phyloP scores from a whole-genome alignment of 352 stramenopile species.

The Phytophthora uliginosa region DNA sequence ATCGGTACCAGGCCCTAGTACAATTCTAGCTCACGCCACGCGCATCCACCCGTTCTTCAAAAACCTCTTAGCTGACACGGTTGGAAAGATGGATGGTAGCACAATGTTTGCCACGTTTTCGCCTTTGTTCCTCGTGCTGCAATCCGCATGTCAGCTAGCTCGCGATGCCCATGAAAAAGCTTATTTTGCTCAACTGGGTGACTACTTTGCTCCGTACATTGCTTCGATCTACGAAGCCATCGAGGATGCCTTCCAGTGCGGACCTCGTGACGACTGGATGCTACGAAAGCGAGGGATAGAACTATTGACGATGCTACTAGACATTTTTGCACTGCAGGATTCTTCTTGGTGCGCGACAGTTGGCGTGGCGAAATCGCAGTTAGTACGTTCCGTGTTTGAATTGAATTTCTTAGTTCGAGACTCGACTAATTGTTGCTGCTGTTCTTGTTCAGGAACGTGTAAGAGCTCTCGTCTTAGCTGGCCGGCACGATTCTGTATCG shows the following conservation, averaged over 20 bases:
- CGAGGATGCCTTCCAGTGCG: conserved; percentile 66
- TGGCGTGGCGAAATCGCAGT: conserved; percentile 12
- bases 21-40: conserved; percentile 39
- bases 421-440: conserved; percentile 7
- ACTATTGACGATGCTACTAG: conserved; percentile 57
- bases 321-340: conserved; percentile 50
- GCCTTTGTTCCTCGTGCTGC: conserved; percentile 56
- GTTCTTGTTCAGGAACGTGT: conserved; percentile 45
- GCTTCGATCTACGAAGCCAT: conserved; percentile 64
- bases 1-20: conserved; percentile 36
- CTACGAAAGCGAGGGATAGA: conserved; percentile 64
- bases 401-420: background rate
- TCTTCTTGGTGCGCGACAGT: conserved; percentile 21
- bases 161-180: conserved; percentile 38
- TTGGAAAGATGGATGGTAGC: conserved; percentile 62
- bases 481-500: conserved; percentile 63
- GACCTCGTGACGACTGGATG: conserved; percentile 61
- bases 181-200: conserved; percentile 30
- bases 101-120: conserved; percentile 56
- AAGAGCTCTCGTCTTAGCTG: conserved; percentile 49
- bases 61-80: conserved; percentile 41
- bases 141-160: conserved; percentile 46
- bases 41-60: conserved; percentile 52
- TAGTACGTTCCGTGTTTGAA: conserved; percentile 34
- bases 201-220: conserved; percentile 50